Conservation (phyloP, 441 rosid species). For the Gossypium aridum region DNA sequence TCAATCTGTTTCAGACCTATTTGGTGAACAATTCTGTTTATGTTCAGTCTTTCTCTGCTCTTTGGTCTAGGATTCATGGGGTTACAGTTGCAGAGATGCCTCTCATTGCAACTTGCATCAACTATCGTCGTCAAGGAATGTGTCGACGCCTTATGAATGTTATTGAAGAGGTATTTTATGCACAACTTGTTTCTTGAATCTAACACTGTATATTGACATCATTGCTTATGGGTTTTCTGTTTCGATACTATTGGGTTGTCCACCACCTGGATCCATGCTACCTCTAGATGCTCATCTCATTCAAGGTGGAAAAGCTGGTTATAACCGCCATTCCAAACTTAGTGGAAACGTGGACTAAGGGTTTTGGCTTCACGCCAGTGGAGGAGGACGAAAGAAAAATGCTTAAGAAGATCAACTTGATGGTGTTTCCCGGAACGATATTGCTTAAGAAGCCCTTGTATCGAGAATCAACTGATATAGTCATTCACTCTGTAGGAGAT, state of each 20-base stretch:
- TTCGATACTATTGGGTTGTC: not conserved
- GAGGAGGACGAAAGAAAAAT: constrained; percentile 52
- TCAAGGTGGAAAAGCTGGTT: constrained; percentile 83
- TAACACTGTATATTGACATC: not conserved
- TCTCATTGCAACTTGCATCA: constrained; percentile 90
- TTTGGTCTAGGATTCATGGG: constrained; percentile 67
- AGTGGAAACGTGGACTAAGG: constrained; percentile 82
- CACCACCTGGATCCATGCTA: constrained; percentile 13
- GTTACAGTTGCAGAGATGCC: constrained; percentile 91
- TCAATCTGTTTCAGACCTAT: not conserved
- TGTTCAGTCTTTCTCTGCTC: not conserved
- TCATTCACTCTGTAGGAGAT: constrained; percentile 13
- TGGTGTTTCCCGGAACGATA: constrained; percentile 88
- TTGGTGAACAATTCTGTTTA: not conserved
- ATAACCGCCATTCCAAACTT: constrained; percentile 83
- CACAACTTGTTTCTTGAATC: not conserved
- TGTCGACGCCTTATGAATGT: constrained; percentile 74
- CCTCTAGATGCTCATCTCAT: constrained; percentile 61
- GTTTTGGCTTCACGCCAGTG: constrained; percentile 71
- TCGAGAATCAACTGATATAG: constrained; percentile 14
- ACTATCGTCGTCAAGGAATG: constrained; percentile 90
- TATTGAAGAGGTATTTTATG: constrained; percentile 64
- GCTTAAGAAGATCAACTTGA: constrained; percentile 60
- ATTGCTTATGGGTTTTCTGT: not conserved
- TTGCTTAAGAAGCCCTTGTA: constrained; percentile 60